These are phyloP conservation scores for Hypoxylon sp. DNA, from an alignment of 2,329 filamentous ascomycete species.

Conservation along the genomic window DNA sequence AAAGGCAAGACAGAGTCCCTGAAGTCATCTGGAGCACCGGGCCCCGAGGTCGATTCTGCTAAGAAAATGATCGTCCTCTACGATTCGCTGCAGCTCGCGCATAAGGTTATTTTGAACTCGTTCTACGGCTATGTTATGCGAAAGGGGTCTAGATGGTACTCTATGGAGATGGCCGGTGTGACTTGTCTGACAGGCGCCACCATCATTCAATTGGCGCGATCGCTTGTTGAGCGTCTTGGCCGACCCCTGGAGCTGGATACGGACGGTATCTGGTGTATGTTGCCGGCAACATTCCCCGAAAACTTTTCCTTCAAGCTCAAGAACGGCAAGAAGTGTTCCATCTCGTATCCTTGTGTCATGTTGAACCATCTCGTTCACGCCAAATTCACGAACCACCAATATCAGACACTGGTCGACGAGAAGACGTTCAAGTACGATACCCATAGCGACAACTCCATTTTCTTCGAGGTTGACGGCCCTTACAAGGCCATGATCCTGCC, in stretches of 20 bases:
- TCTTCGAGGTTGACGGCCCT: slow-evolving; percentile 98
- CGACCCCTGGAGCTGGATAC: slow-evolving; percentile 94
- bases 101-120: slow-evolving; percentile 98
- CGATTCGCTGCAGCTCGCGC: slow-evolving; percentile 93
- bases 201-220: slow-evolving; percentile 95
- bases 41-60: slow-evolving; percentile 83
- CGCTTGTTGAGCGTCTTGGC: slow-evolving; percentile 91
- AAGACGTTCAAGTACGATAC: slow-evolving; percentile 90
- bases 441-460: slow-evolving; percentile 98
- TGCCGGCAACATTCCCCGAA: slow-evolving; percentile 94
- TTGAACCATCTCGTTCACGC: slow-evolving; percentile 96
- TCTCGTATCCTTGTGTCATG: slow-evolving; percentile 99
- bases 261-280: slow-evolving; percentile 99
- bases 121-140: slow-evolving; percentile 99
- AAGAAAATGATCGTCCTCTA: slow-evolving; percentile 99
- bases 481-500: slow-evolving; percentile 98
- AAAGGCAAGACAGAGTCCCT: slow-evolving; percentile 93
- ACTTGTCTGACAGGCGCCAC: slow-evolving; percentile 95
- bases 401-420: slow-evolving; percentile 85
- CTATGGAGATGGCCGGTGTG: slow-evolving; percentile 98
- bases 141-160: slow-evolving; percentile 98
- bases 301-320: slow-evolving; percentile 95
- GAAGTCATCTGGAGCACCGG: slow-evolving; percentile 80
- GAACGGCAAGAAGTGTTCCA: slow-evolving; percentile 94
- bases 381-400: slow-evolving; percentile 96